Conservation (phyloP, 2,329 filamentous ascomycete genomes). For the Lasiodiplodia sp. region DNA sequence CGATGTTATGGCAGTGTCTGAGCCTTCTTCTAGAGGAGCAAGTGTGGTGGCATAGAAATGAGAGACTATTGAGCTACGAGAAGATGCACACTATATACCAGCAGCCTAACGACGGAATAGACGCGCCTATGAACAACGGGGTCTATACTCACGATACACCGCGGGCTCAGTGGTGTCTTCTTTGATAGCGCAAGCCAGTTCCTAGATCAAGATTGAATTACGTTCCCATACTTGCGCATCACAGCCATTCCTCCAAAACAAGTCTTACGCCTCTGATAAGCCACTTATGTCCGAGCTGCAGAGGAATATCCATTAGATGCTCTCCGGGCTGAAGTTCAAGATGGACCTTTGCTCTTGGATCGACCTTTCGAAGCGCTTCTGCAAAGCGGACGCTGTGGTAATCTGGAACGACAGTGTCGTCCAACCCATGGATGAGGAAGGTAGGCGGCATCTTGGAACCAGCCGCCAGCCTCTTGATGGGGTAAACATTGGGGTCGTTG, state of each 20-base stretch:
- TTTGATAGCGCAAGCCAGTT: no score
- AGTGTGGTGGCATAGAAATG: no score
- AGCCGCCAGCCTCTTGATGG: constrained; percentile 37
- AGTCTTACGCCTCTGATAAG: not conserved
- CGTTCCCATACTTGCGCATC: no score
- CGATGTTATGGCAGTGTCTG: no score
- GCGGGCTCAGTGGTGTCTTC: no score
- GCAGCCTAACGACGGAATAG: no score
- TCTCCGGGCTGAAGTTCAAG: constrained; percentile 33
- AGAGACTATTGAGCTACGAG: no score
- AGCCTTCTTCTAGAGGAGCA: no score
- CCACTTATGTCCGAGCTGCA: not conserved
- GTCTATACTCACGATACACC: no score
- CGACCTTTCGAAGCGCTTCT: constrained; percentile 34
- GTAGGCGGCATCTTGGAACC: constrained; percentile 38
- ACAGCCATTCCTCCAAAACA: not conserved
- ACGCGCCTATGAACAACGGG: no score
- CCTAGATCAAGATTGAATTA: no score
- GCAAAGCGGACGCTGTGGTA: constrained; percentile 39
- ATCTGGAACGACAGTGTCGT: constrained; percentile 39
- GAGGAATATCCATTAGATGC: constrained; percentile 33
- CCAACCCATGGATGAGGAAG: constrained; percentile 42
- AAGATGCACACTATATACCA: no score
- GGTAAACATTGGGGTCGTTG: constrained; percentile 37
- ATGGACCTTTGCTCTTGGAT: constrained; percentile 34